Base-by-base conservation (phyloP, 495 filamentous ascomycete species). In the Trichocladium uniseriatum region DNA sequence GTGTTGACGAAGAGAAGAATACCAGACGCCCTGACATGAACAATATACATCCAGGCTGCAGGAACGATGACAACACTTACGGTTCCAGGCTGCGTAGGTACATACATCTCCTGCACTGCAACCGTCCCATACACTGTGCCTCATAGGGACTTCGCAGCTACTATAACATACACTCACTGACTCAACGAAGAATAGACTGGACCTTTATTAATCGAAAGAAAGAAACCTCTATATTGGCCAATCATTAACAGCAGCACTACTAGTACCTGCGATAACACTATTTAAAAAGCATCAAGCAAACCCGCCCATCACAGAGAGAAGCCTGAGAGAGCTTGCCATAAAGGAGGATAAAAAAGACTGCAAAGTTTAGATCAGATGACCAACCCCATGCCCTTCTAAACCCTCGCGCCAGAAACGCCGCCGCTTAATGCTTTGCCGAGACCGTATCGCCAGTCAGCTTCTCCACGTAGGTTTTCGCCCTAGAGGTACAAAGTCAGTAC, bases 381-480 rank as follows among this genome's bases (percentile, higher is more conserved):
- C 24, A 8, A 9, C 22, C n/a, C 31, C 15, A 28, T 41, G 20
- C 31, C 38, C 31, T 24, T 19, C 27, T 38, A 40, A 18, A 20
- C 13, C 34, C 45, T 27, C 24, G 8, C 24, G 24, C 43, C 21
- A 43, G 36, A 39, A 54, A 60, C 57, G 61, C 54, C 67, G 60
- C 57, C 63, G 59, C 21, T 60, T 73, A 96, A 81, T 96, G 91
- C 84, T 97, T 97, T 48, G 90, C 92, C 55, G 90, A 95, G 67
- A 95, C 91, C 58, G 74, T 70, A 6, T 96, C 91, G 57, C 92
- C 92, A 29, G 92, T 98, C 67, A 95, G 71, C 75, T 94, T 95
- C 75, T 96, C 92, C 56, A 98, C 90, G 70, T 89, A 86, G 56
- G 87, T 85, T 71, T 98, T 98, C 51, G 92, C 92, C 78, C 91